Base-by-base conservation (phyloP, 2,329 filamentous ascomycete genomes). In the Claviceps pazoutovae region DNA sequence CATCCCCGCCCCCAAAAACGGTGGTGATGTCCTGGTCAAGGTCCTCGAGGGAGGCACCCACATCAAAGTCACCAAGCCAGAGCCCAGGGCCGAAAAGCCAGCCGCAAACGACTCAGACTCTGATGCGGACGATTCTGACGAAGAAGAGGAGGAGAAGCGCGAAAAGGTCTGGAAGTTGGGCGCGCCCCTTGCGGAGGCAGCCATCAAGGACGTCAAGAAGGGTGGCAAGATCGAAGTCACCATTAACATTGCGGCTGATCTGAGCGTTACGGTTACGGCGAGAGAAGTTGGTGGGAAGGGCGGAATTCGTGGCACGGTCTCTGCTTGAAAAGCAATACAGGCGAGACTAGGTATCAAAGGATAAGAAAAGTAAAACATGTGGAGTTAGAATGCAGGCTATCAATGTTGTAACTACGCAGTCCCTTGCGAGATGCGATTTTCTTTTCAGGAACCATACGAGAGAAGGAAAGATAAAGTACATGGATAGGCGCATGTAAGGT, bases 121-220 rank as follows among this genome's bases (percentile, higher is more conserved):
- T 51, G 76, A 75, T 42, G 75, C 78, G 39, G 79, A 80, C 46
- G 75, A 78, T 2, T 78, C 80, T 41, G 81, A 81, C 21, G 88
- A 95, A 38, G 46, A 95, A 39, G 85, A 85, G 51, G 87, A 95
- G 68, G 90, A 96, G 72, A 78, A 83, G 62, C 79, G 90, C 57
- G 86, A 95, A 71, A 89, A 93, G 77, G 75, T 93, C 54, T 96
- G 89, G 88, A 95, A 95, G 77, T 79, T 88, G 47, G 86, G 87
- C 60, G 81, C 76, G 57, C 75, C 83, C 34, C 79, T 98, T 54
- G 90, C 89, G 55, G 93, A 98, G 74, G 84, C 88, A 11, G 86
- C 84, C 36, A 72, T 98, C 66, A 85, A 80, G 68, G 87, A 77
- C 54, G 80, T 94, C 60, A 91, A 91, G 81, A 89, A 91, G 73